Conservation (phyloP, 1,139 yeast genomes). For the Sugiyamaella pinicola region DNA sequence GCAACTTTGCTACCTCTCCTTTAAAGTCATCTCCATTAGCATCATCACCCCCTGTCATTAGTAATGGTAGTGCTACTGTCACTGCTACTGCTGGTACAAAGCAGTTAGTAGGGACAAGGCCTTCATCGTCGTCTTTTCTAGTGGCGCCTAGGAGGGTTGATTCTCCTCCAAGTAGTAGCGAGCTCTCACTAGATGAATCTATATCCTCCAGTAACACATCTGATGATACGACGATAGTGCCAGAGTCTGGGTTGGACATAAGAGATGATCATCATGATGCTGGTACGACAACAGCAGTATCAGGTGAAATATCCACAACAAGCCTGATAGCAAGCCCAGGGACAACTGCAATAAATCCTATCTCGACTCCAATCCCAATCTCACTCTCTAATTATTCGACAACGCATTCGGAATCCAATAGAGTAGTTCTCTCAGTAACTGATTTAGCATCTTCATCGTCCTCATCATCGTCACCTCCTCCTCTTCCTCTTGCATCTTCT, state of each 20-base stretch:
- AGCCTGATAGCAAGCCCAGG: no score
- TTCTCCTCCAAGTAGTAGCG: constrained; percentile 29
- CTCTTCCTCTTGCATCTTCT: neutral
- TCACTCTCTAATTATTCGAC: neutral
- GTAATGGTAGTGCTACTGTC: neutral
- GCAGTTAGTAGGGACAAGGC: neutral
- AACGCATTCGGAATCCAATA: neutral
- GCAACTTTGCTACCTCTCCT: constrained; percentile 15
- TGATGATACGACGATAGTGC: constrained; percentile 20
- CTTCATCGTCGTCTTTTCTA: constrained; percentile 8
- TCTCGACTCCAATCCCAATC: neutral
- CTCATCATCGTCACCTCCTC: neutral
- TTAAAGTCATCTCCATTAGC: constrained; percentile 15
- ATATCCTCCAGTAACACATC: constrained; percentile 27
- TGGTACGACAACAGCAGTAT: neutral
- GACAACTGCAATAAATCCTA: no score
- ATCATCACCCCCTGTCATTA: constrained; percentile 10
- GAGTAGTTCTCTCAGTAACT: neutral
- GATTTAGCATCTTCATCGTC: neutral
- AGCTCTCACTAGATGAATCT: constrained; percentile 29
- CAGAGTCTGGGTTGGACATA: constrained; percentile 2
- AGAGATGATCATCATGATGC: neutral
- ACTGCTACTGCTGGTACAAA: no score
- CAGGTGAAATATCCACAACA: no score
- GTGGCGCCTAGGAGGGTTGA: constrained; percentile 21